These are phyloP conservation scores for Pichia sp. DNA, from an alignment of 1,139 yeast species.

Conservation along the genomic window DNA sequence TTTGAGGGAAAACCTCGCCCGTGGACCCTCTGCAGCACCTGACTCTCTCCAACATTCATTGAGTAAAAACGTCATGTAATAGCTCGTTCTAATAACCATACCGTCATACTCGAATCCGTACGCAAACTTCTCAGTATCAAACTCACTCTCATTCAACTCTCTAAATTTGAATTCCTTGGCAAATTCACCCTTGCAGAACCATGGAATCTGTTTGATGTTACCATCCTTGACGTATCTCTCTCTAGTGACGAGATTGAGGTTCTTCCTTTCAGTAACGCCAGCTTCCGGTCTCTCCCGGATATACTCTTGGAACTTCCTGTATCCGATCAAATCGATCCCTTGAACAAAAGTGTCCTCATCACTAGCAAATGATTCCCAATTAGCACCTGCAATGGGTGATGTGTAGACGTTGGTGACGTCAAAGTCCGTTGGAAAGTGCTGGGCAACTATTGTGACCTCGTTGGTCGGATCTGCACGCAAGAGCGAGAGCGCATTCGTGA, in stretches of 20 bases:
- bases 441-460: constrained; percentile 44
- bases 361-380: constrained; percentile 46
- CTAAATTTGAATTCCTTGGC: constrained; percentile 24
- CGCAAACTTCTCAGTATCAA: constrained; percentile 24
- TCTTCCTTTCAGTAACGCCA: constrained; percentile 37
- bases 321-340: constrained; percentile 36
- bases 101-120: constrained; percentile 41
- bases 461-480: constrained; percentile 33
- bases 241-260: constrained; percentile 28
- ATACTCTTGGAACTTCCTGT: constrained; percentile 33
- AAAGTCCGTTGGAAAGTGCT: constrained; percentile 50
- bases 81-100: constrained; percentile 42
- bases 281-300: constrained; percentile 38
- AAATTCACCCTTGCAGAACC: constrained; percentile 38
- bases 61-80: constrained; percentile 41
- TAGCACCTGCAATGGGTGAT: constrained; percentile 80
- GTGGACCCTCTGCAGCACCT: constrained; percentile 15
- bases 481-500: constrained; percentile 49
- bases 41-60: constrained; percentile 29
- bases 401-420: constrained; percentile 39
- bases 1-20: constrained; percentile 32
- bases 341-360: constrained; percentile 31
- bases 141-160: constrained; percentile 27
- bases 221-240: constrained; percentile 18
- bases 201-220: constrained; percentile 28